Evolutionary conservation across 345 rosid genomes (phyloP).

Genomic region (Populus simonii): DNA sequence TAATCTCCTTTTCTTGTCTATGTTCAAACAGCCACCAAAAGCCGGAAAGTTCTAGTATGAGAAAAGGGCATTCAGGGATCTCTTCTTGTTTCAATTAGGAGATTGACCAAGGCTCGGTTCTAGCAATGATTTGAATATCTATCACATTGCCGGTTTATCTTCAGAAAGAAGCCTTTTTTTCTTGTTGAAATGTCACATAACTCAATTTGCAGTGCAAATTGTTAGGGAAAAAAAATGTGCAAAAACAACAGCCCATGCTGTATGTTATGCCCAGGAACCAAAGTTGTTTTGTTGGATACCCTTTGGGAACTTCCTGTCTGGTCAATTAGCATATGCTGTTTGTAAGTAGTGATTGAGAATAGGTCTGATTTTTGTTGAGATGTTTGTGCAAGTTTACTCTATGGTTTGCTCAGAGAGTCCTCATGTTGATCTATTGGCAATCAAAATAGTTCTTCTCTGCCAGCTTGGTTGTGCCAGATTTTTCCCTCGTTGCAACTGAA

Average conservation of each 20-base stretch:
- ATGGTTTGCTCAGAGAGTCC: conserved; percentile 6
- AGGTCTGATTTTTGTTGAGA: conserved; percentile 15
- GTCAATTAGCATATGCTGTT: conserved; percentile 11
- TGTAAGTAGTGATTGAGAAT: conserved; percentile 1
- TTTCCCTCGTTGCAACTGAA: background rate
- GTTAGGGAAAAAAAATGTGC: conserved; percentile 6
- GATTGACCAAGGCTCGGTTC: conserved; percentile 19
- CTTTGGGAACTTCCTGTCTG: background rate
- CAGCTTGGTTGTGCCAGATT: background rate
- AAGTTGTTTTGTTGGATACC: conserved; percentile 6
- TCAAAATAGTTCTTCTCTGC: background rate
- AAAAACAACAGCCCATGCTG: conserved; percentile 11
- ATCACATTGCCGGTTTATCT: background rate
- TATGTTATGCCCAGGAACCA: conserved; percentile 19
- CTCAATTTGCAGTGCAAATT: conserved; percentile 10
- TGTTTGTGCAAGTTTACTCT: conserved; percentile 12
- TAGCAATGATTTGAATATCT: background rate
- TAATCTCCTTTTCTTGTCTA: conserved; percentile 5
- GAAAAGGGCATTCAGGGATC: conserved; percentile 4
- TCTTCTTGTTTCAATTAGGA: conserved; percentile 5
- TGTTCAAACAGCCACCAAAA: conserved; percentile 44
- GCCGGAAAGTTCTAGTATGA: conserved; percentile 31
- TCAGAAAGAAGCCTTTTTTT: conserved; percentile 1
- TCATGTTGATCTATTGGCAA: background rate
- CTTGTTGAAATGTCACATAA: background rate